phyloP scores from a whole-genome alignment of 2,329 filamentous ascomycete genomes.

The Fusarium gaditjirri region DNA sequence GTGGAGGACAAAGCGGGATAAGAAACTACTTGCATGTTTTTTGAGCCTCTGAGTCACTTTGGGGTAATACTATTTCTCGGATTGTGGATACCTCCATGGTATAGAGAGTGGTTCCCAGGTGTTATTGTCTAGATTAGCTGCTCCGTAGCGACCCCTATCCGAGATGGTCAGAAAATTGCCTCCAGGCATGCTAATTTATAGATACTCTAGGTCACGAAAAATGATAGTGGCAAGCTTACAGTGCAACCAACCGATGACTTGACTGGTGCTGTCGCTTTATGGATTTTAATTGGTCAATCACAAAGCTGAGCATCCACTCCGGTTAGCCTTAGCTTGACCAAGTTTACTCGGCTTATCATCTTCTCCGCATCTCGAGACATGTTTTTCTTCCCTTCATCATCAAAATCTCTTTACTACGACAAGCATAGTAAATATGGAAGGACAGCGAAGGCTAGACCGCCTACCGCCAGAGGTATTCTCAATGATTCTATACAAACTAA shows the following conservation, averaged over 20 bases:
- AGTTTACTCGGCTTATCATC: neutral
- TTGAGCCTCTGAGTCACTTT: neutral
- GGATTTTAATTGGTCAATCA: neutral
- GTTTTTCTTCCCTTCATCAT: neutral
- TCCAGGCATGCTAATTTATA: neutral
- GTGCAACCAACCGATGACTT: neutral
- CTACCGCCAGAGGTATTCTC: neutral
- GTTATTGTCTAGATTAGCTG: neutral
- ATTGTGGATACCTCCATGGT: neutral
- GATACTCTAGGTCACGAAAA: too few species aligned
- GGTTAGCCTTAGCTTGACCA: neutral
- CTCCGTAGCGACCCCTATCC: accelerated
- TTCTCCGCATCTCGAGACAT: neutral
- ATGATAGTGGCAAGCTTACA: too few species aligned
- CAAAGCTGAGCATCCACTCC: accelerated
- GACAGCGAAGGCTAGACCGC: neutral
- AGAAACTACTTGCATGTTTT: neutral
- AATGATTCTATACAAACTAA: neutral
- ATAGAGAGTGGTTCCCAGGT: accelerated
- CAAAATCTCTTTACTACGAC: neutral
- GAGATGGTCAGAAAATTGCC: too few species aligned
- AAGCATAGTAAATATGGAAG: neutral
- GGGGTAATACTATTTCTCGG: neutral
- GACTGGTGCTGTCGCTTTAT: too few species aligned
- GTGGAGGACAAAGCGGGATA: neutral